These are phyloP conservation scores for Leishmania braziliensis DNA, from an alignment of 208 protist genomes.

Conservation along the genomic window DNA sequence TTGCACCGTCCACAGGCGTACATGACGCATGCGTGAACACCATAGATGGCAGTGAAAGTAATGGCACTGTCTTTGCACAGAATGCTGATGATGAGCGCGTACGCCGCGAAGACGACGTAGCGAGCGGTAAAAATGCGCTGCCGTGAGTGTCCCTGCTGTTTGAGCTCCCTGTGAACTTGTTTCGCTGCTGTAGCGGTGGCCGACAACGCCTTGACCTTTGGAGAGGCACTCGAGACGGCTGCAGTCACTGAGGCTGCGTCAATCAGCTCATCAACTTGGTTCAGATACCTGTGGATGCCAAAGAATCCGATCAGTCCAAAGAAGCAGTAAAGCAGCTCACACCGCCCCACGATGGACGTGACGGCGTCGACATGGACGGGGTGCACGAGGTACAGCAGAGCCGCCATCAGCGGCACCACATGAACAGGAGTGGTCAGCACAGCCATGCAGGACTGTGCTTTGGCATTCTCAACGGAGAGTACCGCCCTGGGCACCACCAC, in stretches of 20 bases:
- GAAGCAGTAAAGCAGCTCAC: constrained; percentile 73
- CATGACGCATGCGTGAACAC: constrained; percentile 53
- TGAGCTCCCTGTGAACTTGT: not conserved
- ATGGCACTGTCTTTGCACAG: constrained; percentile 83
- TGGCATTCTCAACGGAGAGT: not conserved
- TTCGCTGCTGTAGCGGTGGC: too few relatives aligned
- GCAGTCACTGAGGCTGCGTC: not conserved
- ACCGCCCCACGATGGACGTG: constrained; percentile 78
- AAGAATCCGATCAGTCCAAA: constrained; percentile 65
- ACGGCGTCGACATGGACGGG: constrained; percentile 91
- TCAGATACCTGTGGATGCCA: constrained; percentile 33
- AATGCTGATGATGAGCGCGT: constrained; percentile 23
- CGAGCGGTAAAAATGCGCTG: constrained; percentile 29
- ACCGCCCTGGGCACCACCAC: not conserved
- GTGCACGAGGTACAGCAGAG: constrained; percentile 76
- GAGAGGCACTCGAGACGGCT: not conserved
- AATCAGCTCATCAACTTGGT: constrained; percentile 7
- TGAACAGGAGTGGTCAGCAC: constrained; percentile 21
- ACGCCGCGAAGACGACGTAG: constrained; percentile 36
- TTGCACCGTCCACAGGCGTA: constrained; percentile 29
- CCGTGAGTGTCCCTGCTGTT: not conserved
- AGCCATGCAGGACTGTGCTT: constrained; percentile 1
- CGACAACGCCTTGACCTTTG: not conserved
- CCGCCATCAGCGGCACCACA: constrained; percentile 38
- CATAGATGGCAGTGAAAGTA: constrained; percentile 60